Evolutionary conservation across 345 rosid species (phyloP).

Genomic region (Passiflora organensis): DNA sequence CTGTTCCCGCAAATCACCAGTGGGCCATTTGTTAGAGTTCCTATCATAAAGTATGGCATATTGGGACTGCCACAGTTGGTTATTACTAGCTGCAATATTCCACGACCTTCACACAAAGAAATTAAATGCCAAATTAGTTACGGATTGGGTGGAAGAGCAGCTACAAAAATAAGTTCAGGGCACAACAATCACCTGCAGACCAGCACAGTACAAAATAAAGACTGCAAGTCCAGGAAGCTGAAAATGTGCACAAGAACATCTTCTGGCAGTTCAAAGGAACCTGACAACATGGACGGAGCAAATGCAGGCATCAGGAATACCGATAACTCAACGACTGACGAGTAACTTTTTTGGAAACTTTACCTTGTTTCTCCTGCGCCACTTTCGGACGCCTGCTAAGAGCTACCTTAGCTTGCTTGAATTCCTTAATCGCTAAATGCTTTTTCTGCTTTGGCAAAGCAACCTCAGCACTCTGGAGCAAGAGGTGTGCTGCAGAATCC

Average conservation of each 20-base stretch:
- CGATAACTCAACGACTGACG: background rate
- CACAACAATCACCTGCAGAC: slow-evolving; percentile 56
- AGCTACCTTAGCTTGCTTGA: slow-evolving; percentile 73
- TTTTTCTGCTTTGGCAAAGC: slow-evolving; percentile 80
- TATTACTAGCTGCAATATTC: slow-evolving; percentile 59
- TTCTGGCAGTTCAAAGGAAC: slow-evolving; percentile 51
- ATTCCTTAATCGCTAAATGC: slow-evolving; percentile 55
- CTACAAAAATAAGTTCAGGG: background rate
- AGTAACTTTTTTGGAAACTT: background rate
- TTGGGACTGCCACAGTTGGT: slow-evolving; percentile 49
- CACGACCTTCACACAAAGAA: slow-evolving; percentile 57
- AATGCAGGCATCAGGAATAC: background rate
- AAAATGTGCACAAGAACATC: slow-evolving; percentile 65
- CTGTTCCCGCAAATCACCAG: background rate
- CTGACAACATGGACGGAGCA: slow-evolving; percentile 27
- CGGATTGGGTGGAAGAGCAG: background rate
- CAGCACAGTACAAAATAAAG: slow-evolving; percentile 48
- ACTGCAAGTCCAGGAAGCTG: slow-evolving; percentile 54
- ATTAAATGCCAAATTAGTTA: slow-evolving; percentile 7
- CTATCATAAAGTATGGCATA: slow-evolving; percentile 35
- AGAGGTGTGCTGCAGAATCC: slow-evolving; percentile 60
- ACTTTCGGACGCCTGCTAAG: slow-evolving; percentile 50
- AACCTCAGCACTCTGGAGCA: slow-evolving; percentile 62
- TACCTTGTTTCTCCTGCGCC: slow-evolving; percentile 41
- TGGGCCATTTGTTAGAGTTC: slow-evolving; percentile 8